These are phyloP conservation scores for Rhodotorula glutinis DNA, from an alignment of 1,284 basidiomycete species.

Conservation along the genomic window DNA sequence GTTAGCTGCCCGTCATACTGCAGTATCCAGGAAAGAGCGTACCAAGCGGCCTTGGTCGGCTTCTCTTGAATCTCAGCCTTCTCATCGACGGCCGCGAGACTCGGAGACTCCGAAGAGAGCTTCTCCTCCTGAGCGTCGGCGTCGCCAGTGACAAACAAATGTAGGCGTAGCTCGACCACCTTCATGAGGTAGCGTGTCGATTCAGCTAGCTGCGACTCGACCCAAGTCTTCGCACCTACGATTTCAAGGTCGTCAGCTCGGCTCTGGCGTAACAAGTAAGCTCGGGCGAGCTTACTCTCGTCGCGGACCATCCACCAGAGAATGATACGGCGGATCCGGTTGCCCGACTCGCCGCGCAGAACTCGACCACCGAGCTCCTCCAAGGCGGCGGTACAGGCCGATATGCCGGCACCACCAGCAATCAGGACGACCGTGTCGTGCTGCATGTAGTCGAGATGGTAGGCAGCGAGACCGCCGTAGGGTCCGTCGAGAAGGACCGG, in stretches of 20 bases:
- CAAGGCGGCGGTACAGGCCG: slow-evolving; percentile 29
- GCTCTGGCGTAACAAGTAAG: too few species aligned
- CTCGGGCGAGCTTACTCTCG: slow-evolving; percentile 21
- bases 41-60: background rate
- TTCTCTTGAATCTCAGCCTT: slow-evolving; percentile 8
- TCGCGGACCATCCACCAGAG: slow-evolving; percentile 35
- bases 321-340: slow-evolving; percentile 22
- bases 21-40: too few species aligned
- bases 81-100: background rate
- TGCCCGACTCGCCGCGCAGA: slow-evolving; percentile 35
- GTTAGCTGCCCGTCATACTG: too few species aligned
- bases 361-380: slow-evolving; percentile 32
- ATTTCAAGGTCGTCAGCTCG: too few species aligned
- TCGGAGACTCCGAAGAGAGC: background rate
- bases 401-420: slow-evolving; percentile 51
- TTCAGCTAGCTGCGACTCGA: slow-evolving; percentile 26
- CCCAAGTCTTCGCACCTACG: slow-evolving; percentile 32
- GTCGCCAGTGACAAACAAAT: slow-evolving; percentile 32
- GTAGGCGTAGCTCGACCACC: slow-evolving; percentile 5
- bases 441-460: slow-evolving; percentile 43
- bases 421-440: slow-evolving; percentile 50
- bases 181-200: background rate
- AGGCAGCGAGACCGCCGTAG: slow-evolving; percentile 47
- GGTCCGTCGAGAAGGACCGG: slow-evolving; percentile 52
- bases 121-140: too few species aligned